These are phyloP conservation scores for Primulina huaijiensis DNA, from an alignment of 257 asterid species.

Conservation along the genomic window DNA sequence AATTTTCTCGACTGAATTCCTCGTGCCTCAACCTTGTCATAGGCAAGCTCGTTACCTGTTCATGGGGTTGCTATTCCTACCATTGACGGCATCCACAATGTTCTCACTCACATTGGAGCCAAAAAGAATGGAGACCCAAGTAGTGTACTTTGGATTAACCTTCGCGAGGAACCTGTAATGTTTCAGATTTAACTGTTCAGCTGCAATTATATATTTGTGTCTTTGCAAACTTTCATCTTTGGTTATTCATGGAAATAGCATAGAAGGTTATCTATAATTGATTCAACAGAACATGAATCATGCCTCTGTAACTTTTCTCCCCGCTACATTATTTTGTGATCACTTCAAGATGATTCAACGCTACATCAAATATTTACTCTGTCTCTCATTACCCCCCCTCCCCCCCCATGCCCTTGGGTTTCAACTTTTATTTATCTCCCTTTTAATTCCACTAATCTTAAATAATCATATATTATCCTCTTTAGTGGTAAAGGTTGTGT, in stretches of 20 bases:
- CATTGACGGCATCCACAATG: slow-evolving; percentile 84
- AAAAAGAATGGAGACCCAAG: slow-evolving; percentile 53
- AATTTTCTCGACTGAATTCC: slow-evolving; percentile 9
- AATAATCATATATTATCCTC: background rate
- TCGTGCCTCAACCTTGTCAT: slow-evolving; percentile 14
- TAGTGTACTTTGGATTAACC: slow-evolving; percentile 84
- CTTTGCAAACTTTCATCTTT: slow-evolving; percentile 7
- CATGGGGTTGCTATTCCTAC: slow-evolving; percentile 99
- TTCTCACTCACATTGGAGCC: slow-evolving; percentile 82
- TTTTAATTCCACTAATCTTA: too few relatives aligned
- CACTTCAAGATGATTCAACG: slow-evolving; percentile 3
- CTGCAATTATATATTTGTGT: slow-evolving; percentile 1
- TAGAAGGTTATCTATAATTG: slow-evolving; percentile 11
- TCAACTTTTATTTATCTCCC: too few relatives aligned
- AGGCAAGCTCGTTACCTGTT: slow-evolving; percentile 83
- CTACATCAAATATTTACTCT: background rate
- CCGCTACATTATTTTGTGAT: slow-evolving; percentile 8
- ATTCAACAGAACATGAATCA: slow-evolving; percentile 5
- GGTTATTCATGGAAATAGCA: slow-evolving; percentile 19
- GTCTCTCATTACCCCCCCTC: background rate
- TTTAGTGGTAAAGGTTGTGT: background rate
- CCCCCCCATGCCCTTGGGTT: background rate
- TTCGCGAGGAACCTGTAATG: slow-evolving; percentile 97
- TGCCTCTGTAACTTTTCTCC: slow-evolving; percentile 15
- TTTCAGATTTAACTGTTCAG: slow-evolving; percentile 10